phyloP scores from a whole-genome alignment of 805 yeast genomes.

The Kodamaea leandrae region DNA sequence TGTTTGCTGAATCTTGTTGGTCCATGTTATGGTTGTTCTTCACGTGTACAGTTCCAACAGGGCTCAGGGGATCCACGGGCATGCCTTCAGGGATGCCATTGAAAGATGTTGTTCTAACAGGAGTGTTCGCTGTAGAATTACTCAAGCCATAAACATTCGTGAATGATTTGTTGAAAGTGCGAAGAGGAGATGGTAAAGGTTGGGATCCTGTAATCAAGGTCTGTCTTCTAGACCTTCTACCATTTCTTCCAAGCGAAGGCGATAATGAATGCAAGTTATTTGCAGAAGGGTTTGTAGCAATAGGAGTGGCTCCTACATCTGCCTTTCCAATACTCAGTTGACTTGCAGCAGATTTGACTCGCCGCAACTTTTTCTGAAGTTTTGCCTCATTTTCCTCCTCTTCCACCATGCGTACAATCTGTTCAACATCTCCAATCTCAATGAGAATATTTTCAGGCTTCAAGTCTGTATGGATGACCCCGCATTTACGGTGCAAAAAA shows the following conservation, averaged over 20 bases:
- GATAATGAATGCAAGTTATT: constrained; percentile 36
- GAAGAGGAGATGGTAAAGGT: constrained; percentile 85
- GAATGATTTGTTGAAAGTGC: constrained; percentile 50
- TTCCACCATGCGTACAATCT: constrained; percentile 67
- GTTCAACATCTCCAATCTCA: constrained; percentile 81
- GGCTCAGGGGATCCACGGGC: constrained; percentile 6
- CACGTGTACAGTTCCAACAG: constrained; percentile 9
- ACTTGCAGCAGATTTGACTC: constrained; percentile 13
- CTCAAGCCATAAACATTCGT: constrained; percentile 37
- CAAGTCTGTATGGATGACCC: constrained; percentile 71
- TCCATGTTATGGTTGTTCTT: constrained; percentile 11
- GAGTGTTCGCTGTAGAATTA: constrained; percentile 40
- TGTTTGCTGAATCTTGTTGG: constrained; percentile 2
- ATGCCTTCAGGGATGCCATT: constrained; percentile 9
- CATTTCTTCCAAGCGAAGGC: constrained; percentile 42
- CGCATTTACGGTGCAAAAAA: constrained; percentile 68
- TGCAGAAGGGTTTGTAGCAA: constrained; percentile 9
- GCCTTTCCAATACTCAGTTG: constrained; percentile 3
- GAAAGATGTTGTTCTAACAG: constrained; percentile 22
- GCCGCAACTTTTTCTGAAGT: constrained; percentile 41
- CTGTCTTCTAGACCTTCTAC: constrained; percentile 61
- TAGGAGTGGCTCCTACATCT: constrained; percentile 3
- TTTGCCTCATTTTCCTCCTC: constrained; percentile 51
- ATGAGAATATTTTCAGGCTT: constrained; percentile 76
- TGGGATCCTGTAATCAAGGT: constrained; percentile 87